phyloP scores from a whole-genome alignment of 345 rosid species.

The Sonneratia alba region DNA sequence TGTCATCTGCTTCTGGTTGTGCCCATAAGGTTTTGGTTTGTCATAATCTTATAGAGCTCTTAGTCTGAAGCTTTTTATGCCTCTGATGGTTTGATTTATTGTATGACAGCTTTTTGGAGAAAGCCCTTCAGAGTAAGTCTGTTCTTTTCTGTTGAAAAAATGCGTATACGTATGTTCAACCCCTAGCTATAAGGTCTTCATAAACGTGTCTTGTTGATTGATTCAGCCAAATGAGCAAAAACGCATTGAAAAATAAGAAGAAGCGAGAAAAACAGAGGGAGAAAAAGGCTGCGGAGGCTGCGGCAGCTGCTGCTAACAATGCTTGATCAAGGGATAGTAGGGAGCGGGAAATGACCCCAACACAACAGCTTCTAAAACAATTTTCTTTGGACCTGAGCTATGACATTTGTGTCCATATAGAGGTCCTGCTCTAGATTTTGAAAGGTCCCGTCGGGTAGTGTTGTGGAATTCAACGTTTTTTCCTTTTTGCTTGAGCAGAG shows the following conservation, averaged over 20 bases:
- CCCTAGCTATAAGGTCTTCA: neutral
- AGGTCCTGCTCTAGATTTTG: neutral
- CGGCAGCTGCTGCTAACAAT: neutral
- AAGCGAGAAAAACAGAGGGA: constrained; percentile 74
- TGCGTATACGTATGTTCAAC: neutral
- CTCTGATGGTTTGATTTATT: constrained; percentile 11
- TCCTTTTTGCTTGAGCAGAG: neutral
- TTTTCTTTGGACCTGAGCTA: neutral
- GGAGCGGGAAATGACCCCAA: neutral
- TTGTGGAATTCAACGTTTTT: neutral
- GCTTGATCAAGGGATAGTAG: neutral
- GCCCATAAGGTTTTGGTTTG: neutral
- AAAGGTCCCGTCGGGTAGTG: neutral
- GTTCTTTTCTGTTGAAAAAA: neutral
- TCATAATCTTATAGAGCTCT: neutral
- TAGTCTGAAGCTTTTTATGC: neutral
- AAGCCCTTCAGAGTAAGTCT: constrained; percentile 54
- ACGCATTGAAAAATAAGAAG: constrained; percentile 20
- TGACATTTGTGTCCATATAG: neutral
- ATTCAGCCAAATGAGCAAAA: neutral
- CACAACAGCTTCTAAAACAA: neutral
- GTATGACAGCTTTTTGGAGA: constrained; percentile 58
- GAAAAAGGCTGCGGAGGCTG: constrained; percentile 58
- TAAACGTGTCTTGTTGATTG: neutral
- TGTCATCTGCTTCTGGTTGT: too few species aligned